Percentiles rank a stretch among this genome's conserved stretches.
These are phyloP conservation scores for Pestalotiopsis sp. DNA, from an alignment of 2,329 filamentous ascomycete genomes.

Conservation along the genomic window DNA sequence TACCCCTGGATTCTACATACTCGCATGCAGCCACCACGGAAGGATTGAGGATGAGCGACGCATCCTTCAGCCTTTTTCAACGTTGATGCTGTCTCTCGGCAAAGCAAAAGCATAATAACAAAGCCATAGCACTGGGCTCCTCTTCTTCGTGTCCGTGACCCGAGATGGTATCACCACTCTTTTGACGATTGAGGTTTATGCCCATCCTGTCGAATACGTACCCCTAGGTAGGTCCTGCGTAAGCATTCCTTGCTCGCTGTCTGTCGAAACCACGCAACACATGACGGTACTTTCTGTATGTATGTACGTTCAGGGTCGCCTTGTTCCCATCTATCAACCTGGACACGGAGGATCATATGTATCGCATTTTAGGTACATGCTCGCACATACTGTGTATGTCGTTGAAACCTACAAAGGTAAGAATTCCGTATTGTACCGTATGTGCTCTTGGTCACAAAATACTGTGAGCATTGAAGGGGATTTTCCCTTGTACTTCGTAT, in stretches of 20 bases:
- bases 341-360: background rate
- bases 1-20: slow-evolving; percentile 9
- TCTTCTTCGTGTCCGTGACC: too few relatives aligned
- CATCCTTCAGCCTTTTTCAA: background rate
- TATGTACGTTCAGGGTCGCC: background rate
- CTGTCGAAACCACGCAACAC: background rate
- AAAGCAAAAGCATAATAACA: background rate
- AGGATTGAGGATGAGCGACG: background rate
- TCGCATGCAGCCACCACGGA: slow-evolving; percentile 8
- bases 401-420: background rate
- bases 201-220: background rate
- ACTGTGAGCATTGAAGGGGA: background rate
- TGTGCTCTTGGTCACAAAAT: background rate
- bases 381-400: background rate
- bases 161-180: too few relatives aligned
- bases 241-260: background rate
- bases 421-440: background rate
- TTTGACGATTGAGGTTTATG: too few relatives aligned
- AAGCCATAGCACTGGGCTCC: too few relatives aligned
- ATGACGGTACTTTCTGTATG: background rate
- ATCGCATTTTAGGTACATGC: background rate
- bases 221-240: background rate
- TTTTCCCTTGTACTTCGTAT: background rate
- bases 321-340: background rate
- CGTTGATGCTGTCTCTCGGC: background rate